These are phyloP conservation scores for Nicotiana benthamiana DNA, from an alignment of 257 asterid genomes.

Conservation along the genomic window DNA sequence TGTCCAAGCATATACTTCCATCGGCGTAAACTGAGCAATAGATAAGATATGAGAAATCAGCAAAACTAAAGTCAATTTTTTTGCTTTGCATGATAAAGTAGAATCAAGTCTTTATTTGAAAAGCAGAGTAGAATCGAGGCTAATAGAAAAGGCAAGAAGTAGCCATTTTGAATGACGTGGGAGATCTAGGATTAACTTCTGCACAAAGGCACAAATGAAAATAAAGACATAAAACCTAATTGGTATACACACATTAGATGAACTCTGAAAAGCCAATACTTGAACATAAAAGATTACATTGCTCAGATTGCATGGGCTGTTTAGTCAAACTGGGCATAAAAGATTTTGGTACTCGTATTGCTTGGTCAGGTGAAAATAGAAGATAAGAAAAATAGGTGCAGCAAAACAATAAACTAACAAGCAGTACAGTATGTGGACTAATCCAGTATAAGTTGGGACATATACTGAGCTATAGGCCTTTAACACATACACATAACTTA, in stretches of 20 bases:
- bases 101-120: neutral
- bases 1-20: slow-evolving; percentile 92
- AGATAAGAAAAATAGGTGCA: neutral
- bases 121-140: neutral
- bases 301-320: neutral
- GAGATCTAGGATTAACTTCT: neutral
- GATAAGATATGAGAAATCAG: neutral
- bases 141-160: neutral
- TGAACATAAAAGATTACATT: neutral
- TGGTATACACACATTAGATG: neutral
- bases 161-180: neutral
- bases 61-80: neutral
- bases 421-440: neutral
- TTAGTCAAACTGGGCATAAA: too few species aligned
- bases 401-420: neutral
- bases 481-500: neutral
- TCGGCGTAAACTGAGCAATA: slow-evolving; percentile 71
- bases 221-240: neutral
- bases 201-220: neutral
- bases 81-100: neutral
- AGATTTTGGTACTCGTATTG: neutral
- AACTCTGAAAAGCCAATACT: neutral
- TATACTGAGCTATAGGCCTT: neutral
- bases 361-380: neutral
- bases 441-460: neutral